These are phyloP conservation scores for Phytophthora nicotianae DNA, from an alignment of 352 stramenopile species.

Conservation along the genomic window DNA sequence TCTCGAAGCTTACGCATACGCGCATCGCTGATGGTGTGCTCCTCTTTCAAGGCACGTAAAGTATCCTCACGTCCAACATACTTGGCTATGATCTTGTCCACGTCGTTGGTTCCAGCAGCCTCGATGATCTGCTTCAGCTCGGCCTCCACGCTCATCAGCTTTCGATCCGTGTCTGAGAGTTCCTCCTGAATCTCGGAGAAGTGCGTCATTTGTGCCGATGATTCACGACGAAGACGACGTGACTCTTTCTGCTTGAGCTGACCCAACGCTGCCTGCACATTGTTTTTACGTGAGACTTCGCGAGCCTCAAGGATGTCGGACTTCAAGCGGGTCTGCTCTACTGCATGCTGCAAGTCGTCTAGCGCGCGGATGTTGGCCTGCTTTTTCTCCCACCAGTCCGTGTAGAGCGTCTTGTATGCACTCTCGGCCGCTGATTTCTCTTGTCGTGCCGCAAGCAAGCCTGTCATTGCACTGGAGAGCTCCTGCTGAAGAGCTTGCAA, in stretches of 20 bases:
- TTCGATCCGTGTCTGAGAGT: conserved; percentile 71
- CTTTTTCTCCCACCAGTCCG: conserved; percentile 74
- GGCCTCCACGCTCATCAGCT: conserved; percentile 65
- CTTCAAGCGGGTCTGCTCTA: conserved; percentile 77
- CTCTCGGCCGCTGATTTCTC: conserved; percentile 75
- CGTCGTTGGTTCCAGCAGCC: conserved; percentile 75
- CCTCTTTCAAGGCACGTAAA: conserved; percentile 73
- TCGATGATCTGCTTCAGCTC: conserved; percentile 82
- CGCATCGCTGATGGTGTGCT: conserved; percentile 73
- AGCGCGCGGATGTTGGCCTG: conserved; percentile 74
- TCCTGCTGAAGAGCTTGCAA: conserved; percentile 63
- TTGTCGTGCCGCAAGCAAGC: conserved; percentile 62
- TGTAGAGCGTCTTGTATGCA: conserved; percentile 67
- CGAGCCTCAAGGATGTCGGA: conserved; percentile 79
- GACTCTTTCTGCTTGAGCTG: conserved; percentile 78
- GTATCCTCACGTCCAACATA: conserved; percentile 75
- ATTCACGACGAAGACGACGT: conserved; percentile 73
- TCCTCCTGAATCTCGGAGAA: conserved; percentile 85
- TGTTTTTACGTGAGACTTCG: conserved; percentile 74
- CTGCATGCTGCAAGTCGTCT: conserved; percentile 77
- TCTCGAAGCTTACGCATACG: conserved; percentile 79
- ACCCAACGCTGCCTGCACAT: conserved; percentile 70
- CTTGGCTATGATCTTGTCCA: conserved; percentile 85
- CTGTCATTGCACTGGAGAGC: conserved; percentile 51
- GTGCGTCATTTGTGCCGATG: conserved; percentile 73